Evolutionary conservation across 2,329 filamentous ascomycete genomes (phyloP), one percentile per base, ranked within the genome.

Genomic region (Epichloe baconii): DNA sequence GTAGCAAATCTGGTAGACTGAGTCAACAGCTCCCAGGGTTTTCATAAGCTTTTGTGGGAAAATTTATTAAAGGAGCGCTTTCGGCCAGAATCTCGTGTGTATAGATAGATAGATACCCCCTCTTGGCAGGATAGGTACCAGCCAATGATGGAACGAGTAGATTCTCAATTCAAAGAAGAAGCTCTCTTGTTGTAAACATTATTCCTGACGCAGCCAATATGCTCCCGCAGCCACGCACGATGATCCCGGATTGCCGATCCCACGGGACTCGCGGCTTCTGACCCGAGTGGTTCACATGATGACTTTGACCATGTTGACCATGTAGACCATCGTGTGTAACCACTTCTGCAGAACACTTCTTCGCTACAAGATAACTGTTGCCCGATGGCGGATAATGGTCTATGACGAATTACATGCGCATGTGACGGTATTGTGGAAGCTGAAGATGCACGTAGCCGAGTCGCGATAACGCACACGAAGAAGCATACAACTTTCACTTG

Each of bases 231-330:
- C 26, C 8, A 31, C 26, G 8, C 26, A 31, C 10, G 8, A 10
- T 10, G 3, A 31, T 10, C 1, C 26, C 26, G 26, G 3, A 31
- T 10, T 31, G 26, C 1, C 26, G 26, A 11, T 10, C 1, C 3
- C 26, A 31, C 26, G 26, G 26, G 8, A 10, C 26, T 11, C 8
- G 26, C 26, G 14, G 35, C 11, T 15, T 42, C 5, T 35, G 19
- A 15, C 31, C 10, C n/a, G 41, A 19, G 41, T 11, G n/a, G 31
- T 53, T 56, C 55, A 49, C 59, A 58, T 61, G 54, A 60, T 3
- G 7, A 31, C 26, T 31, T 31, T 31, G 26, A 10, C 26, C 23
- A 26, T 26, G 7, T 10, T 10, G 26, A 10, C 26, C 23, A 26
- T 26, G 7, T 26, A 8, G 26, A 26, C 26, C 3, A 10, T 31